These are phyloP conservation scores for Euphorbia lathyris DNA, from an alignment of 345 rosid species.

Conservation along the genomic window DNA sequence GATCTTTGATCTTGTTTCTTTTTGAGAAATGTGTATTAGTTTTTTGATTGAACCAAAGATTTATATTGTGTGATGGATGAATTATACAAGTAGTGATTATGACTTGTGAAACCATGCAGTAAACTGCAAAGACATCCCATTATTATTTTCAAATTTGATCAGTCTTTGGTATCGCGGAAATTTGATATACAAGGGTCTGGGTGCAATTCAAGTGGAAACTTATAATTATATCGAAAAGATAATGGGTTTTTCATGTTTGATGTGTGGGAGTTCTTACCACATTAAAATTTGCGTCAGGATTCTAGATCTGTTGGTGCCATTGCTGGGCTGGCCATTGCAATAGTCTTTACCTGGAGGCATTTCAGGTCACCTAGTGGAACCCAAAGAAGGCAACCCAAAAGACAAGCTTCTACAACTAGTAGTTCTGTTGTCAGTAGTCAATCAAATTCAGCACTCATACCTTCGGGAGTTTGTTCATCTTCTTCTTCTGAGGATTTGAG, in stretches of 20 bases:
- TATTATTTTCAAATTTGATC: not conserved
- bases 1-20: not conserved
- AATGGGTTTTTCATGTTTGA: not conserved
- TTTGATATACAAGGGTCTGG: not conserved
- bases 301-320: conserved; percentile 85
- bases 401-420: conserved; percentile 49
- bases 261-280: not conserved
- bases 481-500: conserved; percentile 56
- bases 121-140: not conserved
- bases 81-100: not conserved
- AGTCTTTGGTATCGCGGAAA: not conserved
- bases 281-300: conserved; percentile 47
- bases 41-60: not conserved
- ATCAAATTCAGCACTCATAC: conserved; percentile 33
- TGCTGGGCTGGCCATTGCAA: conserved; percentile 91
- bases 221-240: not conserved
- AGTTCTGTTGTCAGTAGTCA: conserved; percentile 45
- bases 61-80: not conserved
- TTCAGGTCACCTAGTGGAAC: conserved; percentile 62
- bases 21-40: not conserved
- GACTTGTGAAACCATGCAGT: not conserved
- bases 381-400: conserved; percentile 74
- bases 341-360: conserved; percentile 79
- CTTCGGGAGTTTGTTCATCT: conserved; percentile 44
- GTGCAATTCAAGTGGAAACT: not conserved